Evolutionary conservation across 23 red algal species (phyloP).

Genomic region (Gracilariopsis chorda): DNA sequence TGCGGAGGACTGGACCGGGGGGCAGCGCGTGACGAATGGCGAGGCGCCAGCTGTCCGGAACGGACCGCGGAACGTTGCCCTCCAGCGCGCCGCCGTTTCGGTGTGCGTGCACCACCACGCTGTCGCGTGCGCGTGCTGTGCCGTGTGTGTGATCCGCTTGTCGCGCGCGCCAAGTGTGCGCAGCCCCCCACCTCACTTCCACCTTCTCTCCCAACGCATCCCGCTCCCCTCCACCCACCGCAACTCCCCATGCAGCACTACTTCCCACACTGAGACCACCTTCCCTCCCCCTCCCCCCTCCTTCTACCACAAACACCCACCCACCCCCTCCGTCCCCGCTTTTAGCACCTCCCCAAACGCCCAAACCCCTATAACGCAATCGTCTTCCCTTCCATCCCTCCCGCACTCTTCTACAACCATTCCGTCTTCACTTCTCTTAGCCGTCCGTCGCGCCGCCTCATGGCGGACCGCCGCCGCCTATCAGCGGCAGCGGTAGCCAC

Average conservation of each 20-base stretch:
- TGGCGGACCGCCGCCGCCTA: background rate
- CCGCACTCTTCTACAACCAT: too few species aligned
- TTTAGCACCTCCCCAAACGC: too few species aligned
- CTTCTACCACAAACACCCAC: background rate
- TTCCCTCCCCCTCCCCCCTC: background rate
- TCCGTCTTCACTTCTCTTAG: too few species aligned
- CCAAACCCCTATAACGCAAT: too few species aligned
- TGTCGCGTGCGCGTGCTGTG: too few species aligned
- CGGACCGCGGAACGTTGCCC: too few species aligned
- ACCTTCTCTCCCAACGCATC: background rate
- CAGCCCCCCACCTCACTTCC: background rate
- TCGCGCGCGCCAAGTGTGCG: constrained; percentile 15
- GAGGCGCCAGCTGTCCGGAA: too few species aligned
- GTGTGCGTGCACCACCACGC: too few species aligned
- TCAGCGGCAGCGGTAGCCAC: constrained; percentile 5
- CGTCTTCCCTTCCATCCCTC: too few species aligned
- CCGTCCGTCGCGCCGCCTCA: background rate
- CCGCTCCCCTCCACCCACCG: too few species aligned
- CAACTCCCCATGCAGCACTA: background rate
- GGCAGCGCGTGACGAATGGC: too few species aligned
- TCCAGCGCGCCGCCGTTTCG: background rate
- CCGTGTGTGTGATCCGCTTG: background rate
- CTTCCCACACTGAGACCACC: background rate
- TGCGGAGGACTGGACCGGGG: too few species aligned
- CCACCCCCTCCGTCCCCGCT: background rate